These are phyloP conservation scores for Carex myosuroides DNA, from an alignment of 176 grass and related monocot genomes.

Conservation along the genomic window DNA sequence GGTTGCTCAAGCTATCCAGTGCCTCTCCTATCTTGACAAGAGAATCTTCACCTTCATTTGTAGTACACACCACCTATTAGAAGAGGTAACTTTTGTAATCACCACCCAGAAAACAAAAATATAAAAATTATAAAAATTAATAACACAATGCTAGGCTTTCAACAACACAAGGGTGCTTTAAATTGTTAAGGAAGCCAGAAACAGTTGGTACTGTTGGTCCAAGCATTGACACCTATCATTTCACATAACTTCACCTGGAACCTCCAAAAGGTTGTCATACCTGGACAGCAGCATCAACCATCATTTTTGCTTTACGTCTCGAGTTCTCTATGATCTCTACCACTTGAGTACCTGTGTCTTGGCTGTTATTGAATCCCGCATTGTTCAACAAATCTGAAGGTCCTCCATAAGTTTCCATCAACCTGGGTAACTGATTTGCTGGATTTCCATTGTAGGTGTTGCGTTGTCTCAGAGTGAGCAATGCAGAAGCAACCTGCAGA, in stretches of 20 bases:
- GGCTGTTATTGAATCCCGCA: slow-evolving; percentile 47
- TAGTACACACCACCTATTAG: slow-evolving; percentile 62
- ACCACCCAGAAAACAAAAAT: slow-evolving; percentile 3
- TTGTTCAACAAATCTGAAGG: slow-evolving; percentile 42
- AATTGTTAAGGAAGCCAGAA: neutral
- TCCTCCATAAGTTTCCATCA: slow-evolving; percentile 49
- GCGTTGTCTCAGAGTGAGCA: slow-evolving; percentile 75
- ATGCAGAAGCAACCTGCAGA: slow-evolving; percentile 66
- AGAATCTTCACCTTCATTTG: slow-evolving; percentile 64
- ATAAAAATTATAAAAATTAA: slow-evolving; percentile 11
- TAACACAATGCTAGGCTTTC: neutral
- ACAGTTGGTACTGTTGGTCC: neutral
- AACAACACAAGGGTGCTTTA: neutral
- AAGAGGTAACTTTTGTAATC: slow-evolving; percentile 2
- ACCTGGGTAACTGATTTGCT: slow-evolving; percentile 43
- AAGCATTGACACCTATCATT: neutral
- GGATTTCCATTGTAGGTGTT: slow-evolving; percentile 82
- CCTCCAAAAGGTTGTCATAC: slow-evolving; percentile 31
- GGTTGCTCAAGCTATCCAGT: slow-evolving; percentile 46
- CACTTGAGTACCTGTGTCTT: slow-evolving; percentile 83
- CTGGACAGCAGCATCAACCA: slow-evolving; percentile 95
- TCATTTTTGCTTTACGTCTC: slow-evolving; percentile 63
- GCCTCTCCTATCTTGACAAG: slow-evolving; percentile 76
- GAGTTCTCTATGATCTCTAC: slow-evolving; percentile 86
- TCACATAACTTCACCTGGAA: slow-evolving; percentile 1